phyloP scores from a whole-genome alignment of 495 filamentous ascomycete genomes.

The Thermochaetoides thermophila region DNA sequence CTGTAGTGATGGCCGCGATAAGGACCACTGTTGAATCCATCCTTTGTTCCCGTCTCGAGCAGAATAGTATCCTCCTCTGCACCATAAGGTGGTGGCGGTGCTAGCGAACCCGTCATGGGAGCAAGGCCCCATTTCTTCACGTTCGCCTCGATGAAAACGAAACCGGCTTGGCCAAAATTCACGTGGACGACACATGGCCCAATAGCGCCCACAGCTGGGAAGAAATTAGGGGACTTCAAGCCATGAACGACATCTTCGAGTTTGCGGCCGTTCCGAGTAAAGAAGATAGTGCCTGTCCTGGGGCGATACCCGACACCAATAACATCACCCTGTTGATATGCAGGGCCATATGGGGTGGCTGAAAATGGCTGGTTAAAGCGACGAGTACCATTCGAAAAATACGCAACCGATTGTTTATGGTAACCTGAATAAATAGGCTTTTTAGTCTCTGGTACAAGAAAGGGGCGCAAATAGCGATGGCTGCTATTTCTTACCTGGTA shows the following conservation, averaged over 20 bases:
- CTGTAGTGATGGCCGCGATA: conserved; percentile 37
- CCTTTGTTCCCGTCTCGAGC: conserved; percentile 61
- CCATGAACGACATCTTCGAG: conserved; percentile 90
- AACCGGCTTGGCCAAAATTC: conserved; percentile 94
- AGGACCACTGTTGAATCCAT: conserved; percentile 46
- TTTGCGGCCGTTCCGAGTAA: conserved; percentile 95
- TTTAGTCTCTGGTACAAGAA: conserved; percentile 1
- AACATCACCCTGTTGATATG: conserved; percentile 82
- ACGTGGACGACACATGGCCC: conserved; percentile 86
- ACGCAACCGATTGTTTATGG: conserved; percentile 83
- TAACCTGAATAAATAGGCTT: conserved; percentile 54
- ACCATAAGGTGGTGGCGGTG: conserved; percentile 90
- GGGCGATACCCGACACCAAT: conserved; percentile 93
- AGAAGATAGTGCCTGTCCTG: conserved; percentile 88
- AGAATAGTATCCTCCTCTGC: conserved; percentile 92
- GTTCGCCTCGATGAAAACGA: conserved; percentile 97
- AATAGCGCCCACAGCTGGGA: conserved; percentile 87
- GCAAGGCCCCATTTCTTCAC: conserved; percentile 99
- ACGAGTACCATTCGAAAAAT: conserved; percentile 72
- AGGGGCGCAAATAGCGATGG: not conserved
- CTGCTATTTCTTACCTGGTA: conserved; percentile 76
- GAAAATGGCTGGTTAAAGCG: conserved; percentile 85
- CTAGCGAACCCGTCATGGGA: conserved; percentile 87
- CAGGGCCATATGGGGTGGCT: conserved; percentile 63
- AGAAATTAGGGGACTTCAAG: conserved; percentile 87